phyloP scores from a whole-genome alignment of 495 filamentous ascomycete species.

The Talaromyces wortmannii region DNA sequence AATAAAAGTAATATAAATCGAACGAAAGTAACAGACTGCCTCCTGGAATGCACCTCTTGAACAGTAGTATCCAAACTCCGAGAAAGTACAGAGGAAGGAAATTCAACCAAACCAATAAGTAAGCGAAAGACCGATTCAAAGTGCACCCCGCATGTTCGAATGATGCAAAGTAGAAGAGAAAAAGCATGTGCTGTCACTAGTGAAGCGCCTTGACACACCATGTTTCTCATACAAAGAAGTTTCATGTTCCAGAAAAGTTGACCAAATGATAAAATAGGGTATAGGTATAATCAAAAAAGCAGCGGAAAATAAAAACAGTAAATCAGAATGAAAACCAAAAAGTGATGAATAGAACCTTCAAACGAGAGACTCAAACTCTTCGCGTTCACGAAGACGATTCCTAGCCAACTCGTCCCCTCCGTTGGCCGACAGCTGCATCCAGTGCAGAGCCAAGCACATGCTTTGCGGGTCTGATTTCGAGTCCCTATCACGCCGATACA shows the following conservation, averaged over 20 bases:
- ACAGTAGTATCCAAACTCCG: background rate
- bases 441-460: slow-evolving; percentile 95
- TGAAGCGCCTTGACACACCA: background rate
- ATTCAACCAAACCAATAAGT: background rate
- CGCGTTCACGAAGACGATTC: slow-evolving; percentile 72
- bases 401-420: slow-evolving; percentile 85
- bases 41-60: slow-evolving; percentile 1
- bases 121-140: background rate
- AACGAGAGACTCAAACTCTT: slow-evolving; percentile 50
- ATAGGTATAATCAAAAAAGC: slow-evolving; percentile 7
- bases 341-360: slow-evolving; percentile 9
- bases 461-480: slow-evolving; percentile 73
- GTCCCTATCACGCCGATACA: slow-evolving; percentile 50
- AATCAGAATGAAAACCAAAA: background rate
- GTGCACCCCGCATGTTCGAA: background rate
- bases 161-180: background rate
- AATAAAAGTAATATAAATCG: background rate
- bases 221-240: background rate
- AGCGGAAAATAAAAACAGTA: slow-evolving; percentile 4
- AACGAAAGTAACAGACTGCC: background rate
- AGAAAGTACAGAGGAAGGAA: background rate
- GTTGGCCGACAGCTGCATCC: slow-evolving; percentile 88
- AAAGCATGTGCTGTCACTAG: background rate
- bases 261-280: background rate
- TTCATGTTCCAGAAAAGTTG: background rate